Evolutionary conservation across 345 rosid species (phyloP).

Genomic region (Brassica incana): DNA sequence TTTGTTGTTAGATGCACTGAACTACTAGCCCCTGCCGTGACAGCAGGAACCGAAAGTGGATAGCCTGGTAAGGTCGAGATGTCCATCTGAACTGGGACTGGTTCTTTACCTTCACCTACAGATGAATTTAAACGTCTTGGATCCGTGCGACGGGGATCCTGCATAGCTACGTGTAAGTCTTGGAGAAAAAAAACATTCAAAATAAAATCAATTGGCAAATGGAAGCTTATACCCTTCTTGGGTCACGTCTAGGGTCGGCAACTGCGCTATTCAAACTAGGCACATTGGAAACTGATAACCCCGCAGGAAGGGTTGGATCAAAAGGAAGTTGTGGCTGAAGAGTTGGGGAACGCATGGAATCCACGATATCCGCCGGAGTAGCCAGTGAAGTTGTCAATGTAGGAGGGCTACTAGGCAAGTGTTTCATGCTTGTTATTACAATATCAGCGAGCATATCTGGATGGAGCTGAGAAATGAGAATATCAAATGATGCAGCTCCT

Average conservation of each 20-base stretch:
- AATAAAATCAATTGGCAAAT: conserved; percentile 21
- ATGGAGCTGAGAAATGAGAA: conserved; percentile 87
- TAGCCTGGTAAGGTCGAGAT: conserved; percentile 46
- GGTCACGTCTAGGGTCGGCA: conserved; percentile 84
- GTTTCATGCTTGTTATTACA: conserved; percentile 92
- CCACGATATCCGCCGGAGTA: conserved; percentile 49
- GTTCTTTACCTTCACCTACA: conserved; percentile 49
- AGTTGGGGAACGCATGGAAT: conserved; percentile 48
- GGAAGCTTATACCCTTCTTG: conserved; percentile 74
- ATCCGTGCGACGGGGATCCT: conserved; percentile 99
- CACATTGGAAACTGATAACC: conserved; percentile 48
- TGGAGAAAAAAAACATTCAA: conserved; percentile 9
- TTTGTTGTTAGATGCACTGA: conserved; percentile 37
- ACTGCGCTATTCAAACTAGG: conserved; percentile 45
- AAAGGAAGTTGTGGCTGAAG: conserved; percentile 43
- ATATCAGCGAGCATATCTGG: conserved; percentile 98
- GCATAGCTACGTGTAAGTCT: conserved; percentile 41
- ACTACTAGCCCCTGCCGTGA: conserved; percentile 45
- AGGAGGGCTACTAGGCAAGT: conserved; percentile 75
- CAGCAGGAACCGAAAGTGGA: conserved; percentile 46
- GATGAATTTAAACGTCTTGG: conserved; percentile 67
- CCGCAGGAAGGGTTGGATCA: conserved; percentile 44
- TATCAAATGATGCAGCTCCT: conserved; percentile 92
- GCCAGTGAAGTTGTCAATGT: conserved; percentile 52
- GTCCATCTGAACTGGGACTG: conserved; percentile 50